Percentiles rank a stretch among this genome's conserved stretches.
Conservation (phyloP, 2,329 filamentous ascomycete genomes). For the Botrytis tulipae region DNA sequence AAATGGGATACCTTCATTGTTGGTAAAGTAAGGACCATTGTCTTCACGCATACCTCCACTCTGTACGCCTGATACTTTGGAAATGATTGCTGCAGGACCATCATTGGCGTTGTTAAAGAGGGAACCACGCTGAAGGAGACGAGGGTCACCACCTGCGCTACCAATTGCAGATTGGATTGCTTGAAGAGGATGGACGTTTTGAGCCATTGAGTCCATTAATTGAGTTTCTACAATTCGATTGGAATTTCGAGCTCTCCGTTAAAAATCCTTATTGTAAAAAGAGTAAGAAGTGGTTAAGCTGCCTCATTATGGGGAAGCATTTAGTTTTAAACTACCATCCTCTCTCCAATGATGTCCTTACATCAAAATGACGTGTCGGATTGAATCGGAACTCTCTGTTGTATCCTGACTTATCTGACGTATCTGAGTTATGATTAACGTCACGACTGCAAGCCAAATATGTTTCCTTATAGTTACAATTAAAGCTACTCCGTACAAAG, state of each 20-base stretch:
- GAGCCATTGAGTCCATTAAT: neutral
- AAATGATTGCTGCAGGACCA: slow-evolving; percentile 17
- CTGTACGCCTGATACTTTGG: slow-evolving; percentile 20
- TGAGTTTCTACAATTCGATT: neutral
- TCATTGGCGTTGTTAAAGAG: slow-evolving; percentile 21
- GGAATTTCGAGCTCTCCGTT: neutral
- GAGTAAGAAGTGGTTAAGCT: neutral
- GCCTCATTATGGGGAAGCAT: neutral
- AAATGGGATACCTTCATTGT: slow-evolving; percentile 21
- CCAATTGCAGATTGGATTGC: slow-evolving; percentile 19
- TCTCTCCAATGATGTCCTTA: neutral
- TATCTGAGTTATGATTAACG: neutral
- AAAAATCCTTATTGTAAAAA: neutral
- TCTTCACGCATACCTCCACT: slow-evolving; percentile 17
- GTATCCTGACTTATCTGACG: neutral
- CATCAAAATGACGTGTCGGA: neutral
- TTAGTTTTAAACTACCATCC: neutral
- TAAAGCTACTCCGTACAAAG: neutral
- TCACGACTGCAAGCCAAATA: too few species aligned
- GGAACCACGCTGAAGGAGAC: slow-evolving; percentile 4
- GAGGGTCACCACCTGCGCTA: slow-evolving; percentile 15
- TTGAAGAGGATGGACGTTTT: slow-evolving; percentile 25
- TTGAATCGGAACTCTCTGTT: neutral
- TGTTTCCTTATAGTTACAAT: too few species aligned
- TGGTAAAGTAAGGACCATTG: slow-evolving; percentile 21